phyloP scores from a whole-genome alignment of 176 grass and related monocot species.

The Saccharum officinarum region DNA sequence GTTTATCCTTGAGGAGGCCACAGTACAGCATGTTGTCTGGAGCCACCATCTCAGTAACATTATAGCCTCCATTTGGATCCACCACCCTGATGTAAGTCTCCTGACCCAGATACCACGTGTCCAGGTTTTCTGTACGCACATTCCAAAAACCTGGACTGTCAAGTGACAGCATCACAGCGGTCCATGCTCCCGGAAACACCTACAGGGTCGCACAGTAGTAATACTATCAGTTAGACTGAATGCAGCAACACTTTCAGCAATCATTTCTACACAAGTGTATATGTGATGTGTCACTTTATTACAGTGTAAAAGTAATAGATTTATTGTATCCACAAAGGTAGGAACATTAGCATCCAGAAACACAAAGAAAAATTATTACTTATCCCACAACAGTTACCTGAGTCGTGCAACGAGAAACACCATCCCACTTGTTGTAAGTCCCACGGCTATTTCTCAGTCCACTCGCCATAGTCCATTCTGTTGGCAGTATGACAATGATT shows the following conservation, averaged over 20 bases:
- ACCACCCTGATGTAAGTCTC: conserved; percentile 78
- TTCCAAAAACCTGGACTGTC: conserved; percentile 97
- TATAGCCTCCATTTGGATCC: conserved; percentile 62
- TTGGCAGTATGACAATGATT: conserved; percentile 16
- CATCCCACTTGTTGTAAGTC: conserved; percentile 96
- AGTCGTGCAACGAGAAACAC: conserved; percentile 79
- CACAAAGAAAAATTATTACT: not conserved
- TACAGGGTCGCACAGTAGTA: conserved; percentile 9
- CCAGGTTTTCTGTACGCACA: conserved; percentile 78
- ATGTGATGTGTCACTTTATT: not conserved
- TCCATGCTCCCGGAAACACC: conserved; percentile 98
- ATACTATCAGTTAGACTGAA: not conserved
- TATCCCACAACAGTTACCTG: conserved; percentile 52
- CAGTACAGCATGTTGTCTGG: conserved; percentile 83
- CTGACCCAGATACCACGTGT: conserved; percentile 88
- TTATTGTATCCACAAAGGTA: not conserved
- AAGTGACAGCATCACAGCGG: conserved; percentile 73
- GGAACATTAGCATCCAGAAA: conserved; percentile 6
- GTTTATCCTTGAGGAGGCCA: conserved; percentile 72
- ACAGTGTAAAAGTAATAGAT: not conserved
- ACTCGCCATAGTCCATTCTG: conserved; percentile 97
- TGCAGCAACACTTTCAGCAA: not conserved
- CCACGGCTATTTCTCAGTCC: conserved; percentile 79
- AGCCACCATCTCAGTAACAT: conserved; percentile 66
- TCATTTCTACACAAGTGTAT: not conserved